These are phyloP conservation scores for Amylostereum areolatum DNA, from an alignment of 1,284 basidiomycete species.

Conservation along the genomic window DNA sequence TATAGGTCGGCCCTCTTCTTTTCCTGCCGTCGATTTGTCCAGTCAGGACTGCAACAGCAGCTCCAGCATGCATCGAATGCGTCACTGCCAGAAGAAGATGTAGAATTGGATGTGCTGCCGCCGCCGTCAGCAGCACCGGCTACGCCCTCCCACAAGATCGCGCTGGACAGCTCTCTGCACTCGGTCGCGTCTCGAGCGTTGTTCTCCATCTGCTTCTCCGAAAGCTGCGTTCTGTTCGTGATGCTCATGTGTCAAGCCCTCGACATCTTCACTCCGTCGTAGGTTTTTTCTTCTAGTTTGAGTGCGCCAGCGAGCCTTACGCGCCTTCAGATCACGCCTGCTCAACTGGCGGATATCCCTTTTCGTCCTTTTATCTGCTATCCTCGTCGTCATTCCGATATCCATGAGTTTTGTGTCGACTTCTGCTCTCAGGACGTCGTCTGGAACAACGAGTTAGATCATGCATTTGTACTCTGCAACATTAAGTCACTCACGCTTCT, in stretches of 20 bases:
- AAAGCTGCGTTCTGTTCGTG: conserved; percentile 60
- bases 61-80: not conserved
- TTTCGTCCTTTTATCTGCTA: conserved; percentile 44
- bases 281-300: conserved; percentile 18
- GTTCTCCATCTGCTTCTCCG: conserved; percentile 64
- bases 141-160: not conserved
- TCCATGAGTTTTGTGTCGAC: conserved; percentile 55
- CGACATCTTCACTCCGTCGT: conserved; percentile 46
- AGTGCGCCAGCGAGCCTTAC: not conserved
- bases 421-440: conserved; percentile 16
- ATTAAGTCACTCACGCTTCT: conserved; percentile 1
- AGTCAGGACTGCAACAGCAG: not conserved
- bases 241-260: conserved; percentile 63
- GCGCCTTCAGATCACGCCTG: conserved; percentile 27
- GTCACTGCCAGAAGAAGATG: not conserved
- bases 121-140: not conserved
- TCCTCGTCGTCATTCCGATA: conserved; percentile 57
- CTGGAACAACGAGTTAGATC: conserved; percentile 4
- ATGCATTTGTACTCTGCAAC: conserved; percentile 1
- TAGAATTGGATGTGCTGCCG: not conserved
- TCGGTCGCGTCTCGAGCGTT: conserved; percentile 46
- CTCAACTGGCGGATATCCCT: conserved; percentile 63
- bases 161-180: conserved; percentile 31
- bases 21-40: not conserved
- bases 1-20: not conserved